Conservation (phyloP, 208 protist genomes). For the Acanthamoeba culbertsoni region DNA sequence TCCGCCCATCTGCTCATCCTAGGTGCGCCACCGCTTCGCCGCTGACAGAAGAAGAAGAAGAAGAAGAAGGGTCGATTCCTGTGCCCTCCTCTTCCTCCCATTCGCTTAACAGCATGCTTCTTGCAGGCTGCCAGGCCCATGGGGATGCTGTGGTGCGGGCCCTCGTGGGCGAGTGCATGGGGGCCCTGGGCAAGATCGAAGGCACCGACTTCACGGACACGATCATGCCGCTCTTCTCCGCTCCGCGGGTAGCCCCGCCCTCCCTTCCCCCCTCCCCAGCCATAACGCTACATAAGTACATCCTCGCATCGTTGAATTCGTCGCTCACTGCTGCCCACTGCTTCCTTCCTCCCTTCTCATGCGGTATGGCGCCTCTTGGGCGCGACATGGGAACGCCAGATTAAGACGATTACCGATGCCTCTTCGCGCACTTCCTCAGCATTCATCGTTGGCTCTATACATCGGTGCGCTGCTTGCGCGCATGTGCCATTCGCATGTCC, state of each 20-base stretch:
- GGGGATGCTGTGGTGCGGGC: background rate
- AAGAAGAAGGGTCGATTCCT: too few relatives aligned
- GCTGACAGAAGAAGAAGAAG: too few relatives aligned
- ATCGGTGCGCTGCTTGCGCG: background rate
- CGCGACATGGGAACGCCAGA: background rate
- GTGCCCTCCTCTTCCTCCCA: too few relatives aligned
- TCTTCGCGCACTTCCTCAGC: background rate
- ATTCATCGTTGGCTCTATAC: background rate
- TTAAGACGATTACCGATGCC: background rate
- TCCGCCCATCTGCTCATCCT: background rate
- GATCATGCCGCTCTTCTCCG: background rate
- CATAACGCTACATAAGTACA: too few relatives aligned
- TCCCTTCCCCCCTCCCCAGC: background rate
- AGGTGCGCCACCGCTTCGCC: background rate
- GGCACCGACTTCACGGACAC: background rate
- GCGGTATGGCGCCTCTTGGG: too few relatives aligned
- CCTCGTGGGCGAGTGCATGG: background rate
- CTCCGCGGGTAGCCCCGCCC: background rate
- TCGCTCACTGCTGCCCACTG: background rate
- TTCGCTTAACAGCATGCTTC: too few relatives aligned
- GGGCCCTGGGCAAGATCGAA: background rate
- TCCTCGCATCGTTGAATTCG: too few relatives aligned
- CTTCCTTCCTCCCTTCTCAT: background rate
- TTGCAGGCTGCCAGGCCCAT: background rate
- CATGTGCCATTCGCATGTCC: too few relatives aligned